Percentiles rank a stretch among this genome's conserved stretches.
Evolutionary conservation across 352 stramenopile species (phyloP).

Genomic region (Pythium biforme): DNA sequence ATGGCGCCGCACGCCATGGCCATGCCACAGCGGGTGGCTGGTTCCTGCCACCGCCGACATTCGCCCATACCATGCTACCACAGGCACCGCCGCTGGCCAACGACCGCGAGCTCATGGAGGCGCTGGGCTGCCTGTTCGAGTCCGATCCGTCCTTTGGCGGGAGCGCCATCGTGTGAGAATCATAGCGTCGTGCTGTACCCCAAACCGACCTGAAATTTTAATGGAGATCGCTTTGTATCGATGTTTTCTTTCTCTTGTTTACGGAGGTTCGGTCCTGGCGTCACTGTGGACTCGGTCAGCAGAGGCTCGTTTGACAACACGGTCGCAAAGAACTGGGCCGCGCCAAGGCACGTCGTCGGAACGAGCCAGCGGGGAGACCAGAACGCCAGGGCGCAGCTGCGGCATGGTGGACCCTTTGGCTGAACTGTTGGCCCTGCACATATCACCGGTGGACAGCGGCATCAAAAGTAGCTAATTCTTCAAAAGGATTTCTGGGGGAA

Average conservation of each 20-base stretch:
- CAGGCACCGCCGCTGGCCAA: not conserved
- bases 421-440: not conserved
- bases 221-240: not conserved
- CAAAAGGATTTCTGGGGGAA: not conserved
- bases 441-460: not conserved
- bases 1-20: not conserved
- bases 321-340: not conserved
- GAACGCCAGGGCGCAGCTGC: not conserved
- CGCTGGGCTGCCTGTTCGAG: slow-evolving; percentile 17
- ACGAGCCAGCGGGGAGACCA: not conserved
- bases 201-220: not conserved
- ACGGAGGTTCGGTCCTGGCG: not conserved
- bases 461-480: too few species aligned
- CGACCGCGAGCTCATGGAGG: slow-evolving; percentile 14
- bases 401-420: too few species aligned
- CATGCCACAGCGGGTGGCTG: not conserved
- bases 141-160: not conserved
- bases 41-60: not conserved
- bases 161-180: not conserved
- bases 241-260: not conserved
- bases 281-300: not conserved
- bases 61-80: not conserved
- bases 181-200: not conserved
- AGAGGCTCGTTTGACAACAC: not conserved
- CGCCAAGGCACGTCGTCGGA: not conserved